phyloP scores from a whole-genome alignment of 371 early-diverging fungal species.

The Apophysomyces trapeziformis region DNA sequence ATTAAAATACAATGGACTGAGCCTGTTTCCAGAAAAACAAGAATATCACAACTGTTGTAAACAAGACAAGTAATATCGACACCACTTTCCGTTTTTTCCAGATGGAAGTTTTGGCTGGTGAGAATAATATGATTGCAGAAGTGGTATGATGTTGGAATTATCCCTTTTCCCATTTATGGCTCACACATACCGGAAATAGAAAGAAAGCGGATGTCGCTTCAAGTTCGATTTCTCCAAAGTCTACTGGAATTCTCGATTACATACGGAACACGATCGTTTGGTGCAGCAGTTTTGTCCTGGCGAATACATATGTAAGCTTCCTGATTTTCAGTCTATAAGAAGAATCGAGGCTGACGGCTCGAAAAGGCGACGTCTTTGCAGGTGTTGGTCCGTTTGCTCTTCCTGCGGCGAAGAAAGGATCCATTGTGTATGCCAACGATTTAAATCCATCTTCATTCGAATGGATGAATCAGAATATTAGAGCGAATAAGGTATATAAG shows the following conservation, averaged over 20 bases:
- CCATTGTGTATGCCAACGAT: constrained; percentile 96
- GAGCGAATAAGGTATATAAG: constrained; percentile 76
- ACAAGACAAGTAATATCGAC: constrained; percentile 95
- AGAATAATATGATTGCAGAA: constrained; percentile 82
- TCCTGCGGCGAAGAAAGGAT: constrained; percentile 89
- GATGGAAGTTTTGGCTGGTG: constrained; percentile 97
- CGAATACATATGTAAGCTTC: constrained; percentile 73
- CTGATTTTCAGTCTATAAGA: background rate
- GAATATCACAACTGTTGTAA: constrained; percentile 92
- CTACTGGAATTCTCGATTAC: constrained; percentile 99
- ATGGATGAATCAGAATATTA: constrained; percentile 82
- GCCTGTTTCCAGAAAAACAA: constrained; percentile 79
- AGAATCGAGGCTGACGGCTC: background rate
- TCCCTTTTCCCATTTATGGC: background rate
- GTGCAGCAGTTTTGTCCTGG: constrained; percentile 75
- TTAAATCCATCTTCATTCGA: constrained; percentile 92
- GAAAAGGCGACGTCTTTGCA: constrained; percentile 90
- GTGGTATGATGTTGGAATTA: constrained; percentile 57
- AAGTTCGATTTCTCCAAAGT: constrained; percentile 96
- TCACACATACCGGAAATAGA: constrained; percentile 44
- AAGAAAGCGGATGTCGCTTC: constrained; percentile 92
- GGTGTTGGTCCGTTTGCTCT: constrained; percentile 99
- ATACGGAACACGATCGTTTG: constrained; percentile 94
- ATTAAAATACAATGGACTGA: background rate
- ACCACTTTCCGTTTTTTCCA: constrained; percentile 94